Evolutionary conservation across 2,329 filamentous ascomycete species (phyloP), one percentile per base, ranked within the genome.

Genomic region (Pseudogymnoascus pannorum): DNA sequence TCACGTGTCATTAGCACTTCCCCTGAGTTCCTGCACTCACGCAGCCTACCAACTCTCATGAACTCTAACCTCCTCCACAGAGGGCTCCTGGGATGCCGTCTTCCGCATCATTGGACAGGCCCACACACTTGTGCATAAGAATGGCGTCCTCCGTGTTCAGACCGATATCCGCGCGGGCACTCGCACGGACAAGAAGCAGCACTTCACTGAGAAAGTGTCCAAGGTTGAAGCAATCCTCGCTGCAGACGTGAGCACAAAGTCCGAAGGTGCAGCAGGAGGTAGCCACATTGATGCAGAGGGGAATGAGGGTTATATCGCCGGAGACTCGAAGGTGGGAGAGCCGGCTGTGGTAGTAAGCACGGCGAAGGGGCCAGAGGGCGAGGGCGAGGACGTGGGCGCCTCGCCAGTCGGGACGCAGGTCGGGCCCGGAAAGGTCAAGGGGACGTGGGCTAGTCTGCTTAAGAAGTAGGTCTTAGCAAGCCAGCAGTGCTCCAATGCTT

Each of bases 51-150:
- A 9, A 38, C 35, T 54, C 18, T 8, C 59, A 4, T 61, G 36
- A 33, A 60, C 36, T 2, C 54, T 65, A 60, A 59, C 44, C 60
- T 33, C 16, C 14, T 18, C 1, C n/a, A 64, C 68, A 96, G 93
- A 97, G 78, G 94, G 93, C 2, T 82, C 86, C 40, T 97, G 94
- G 93, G 89, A 95, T 66, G 84, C 89, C 31, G 92, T 96, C 62
- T 92, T 96, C 81, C 80, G 78, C 61, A 81, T 92, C 26, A 89
- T 96, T 67, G 92, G 92, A n/a, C 89, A 93, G 76, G 90, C 89
- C 3, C 92, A 96, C 76, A 81, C 82, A 0, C 78, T 91, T 54
- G 83, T 96, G 20, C 92, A 96, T 71, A 76, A 85, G 63, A 82
- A 85, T 63, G 91, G 91, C n/a, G 83, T 91, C 33, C 80, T 89